Conservation (phyloP, 257 asterid genomes). For the Craterostigma plantagineum region DNA sequence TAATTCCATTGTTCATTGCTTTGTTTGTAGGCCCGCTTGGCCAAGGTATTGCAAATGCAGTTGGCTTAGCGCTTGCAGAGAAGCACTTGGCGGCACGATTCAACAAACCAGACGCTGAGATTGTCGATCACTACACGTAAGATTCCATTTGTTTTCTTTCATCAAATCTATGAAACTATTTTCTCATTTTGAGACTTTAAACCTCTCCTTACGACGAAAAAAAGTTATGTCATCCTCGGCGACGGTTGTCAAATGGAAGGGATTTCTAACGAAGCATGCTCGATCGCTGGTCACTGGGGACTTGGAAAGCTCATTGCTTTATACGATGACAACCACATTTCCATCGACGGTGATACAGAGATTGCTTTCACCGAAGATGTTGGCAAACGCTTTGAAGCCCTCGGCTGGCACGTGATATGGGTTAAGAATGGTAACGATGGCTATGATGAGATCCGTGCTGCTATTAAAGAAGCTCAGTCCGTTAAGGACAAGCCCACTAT, state of each 20-base stretch:
- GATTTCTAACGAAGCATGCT: slow-evolving; percentile 35
- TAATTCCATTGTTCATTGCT: neutral
- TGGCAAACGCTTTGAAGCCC: slow-evolving; percentile 23
- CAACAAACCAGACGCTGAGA: slow-evolving; percentile 28
- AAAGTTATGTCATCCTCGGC: slow-evolving; percentile 35
- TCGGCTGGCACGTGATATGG: slow-evolving; percentile 47
- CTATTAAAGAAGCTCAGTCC: slow-evolving; percentile 78
- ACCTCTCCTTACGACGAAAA: slow-evolving; percentile 10
- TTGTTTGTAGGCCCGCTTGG: slow-evolving; percentile 35
- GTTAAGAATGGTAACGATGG: slow-evolving; percentile 90
- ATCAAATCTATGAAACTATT: slow-evolving; percentile 1
- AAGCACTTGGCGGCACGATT: slow-evolving; percentile 37
- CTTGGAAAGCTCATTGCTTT: slow-evolving; percentile 31
- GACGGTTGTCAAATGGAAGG: slow-evolving; percentile 55
- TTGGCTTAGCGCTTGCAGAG: slow-evolving; percentile 45
- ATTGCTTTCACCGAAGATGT: slow-evolving; percentile 30
- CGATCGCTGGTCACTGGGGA: slow-evolving; percentile 46
- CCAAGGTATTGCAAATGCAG: slow-evolving; percentile 49
- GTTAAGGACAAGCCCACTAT: slow-evolving; percentile 87
- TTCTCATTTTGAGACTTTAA: neutral
- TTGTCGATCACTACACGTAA: slow-evolving; percentile 37
- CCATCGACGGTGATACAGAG: slow-evolving; percentile 32
- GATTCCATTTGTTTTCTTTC: slow-evolving; percentile 7
- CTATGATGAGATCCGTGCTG: slow-evolving; percentile 85
- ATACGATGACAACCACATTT: slow-evolving; percentile 29